Conservation (phyloP, 2,329 filamentous ascomycete species). For the Penicillium capsulatum region DNA sequence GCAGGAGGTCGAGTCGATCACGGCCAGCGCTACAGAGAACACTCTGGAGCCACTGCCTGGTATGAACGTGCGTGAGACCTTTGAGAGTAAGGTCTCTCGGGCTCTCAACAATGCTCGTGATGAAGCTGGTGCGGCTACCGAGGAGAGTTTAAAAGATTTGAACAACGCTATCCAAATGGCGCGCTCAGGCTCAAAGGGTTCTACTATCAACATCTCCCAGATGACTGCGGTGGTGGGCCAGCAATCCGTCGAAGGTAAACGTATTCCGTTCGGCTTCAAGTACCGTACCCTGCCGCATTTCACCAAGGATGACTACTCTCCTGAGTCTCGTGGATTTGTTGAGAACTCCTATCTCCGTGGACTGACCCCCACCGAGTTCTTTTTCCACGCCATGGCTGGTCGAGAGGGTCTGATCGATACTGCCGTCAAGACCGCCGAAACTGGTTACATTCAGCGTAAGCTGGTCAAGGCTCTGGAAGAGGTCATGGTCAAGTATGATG, state of each 20-base stretch:
- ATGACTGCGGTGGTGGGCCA: conserved; percentile 98
- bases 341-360: conserved; percentile 98
- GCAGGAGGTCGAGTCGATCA: conserved; percentile 70
- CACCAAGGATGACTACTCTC: conserved; percentile 98
- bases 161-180: conserved; percentile 99
- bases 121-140: conserved; percentile 86
- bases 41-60: conserved; percentile 87
- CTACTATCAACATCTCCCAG: conserved; percentile 98
- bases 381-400: conserved; percentile 99
- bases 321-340: conserved; percentile 93
- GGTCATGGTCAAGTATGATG: conserved; percentile 95
- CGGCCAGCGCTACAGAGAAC: conserved; percentile 75
- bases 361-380: conserved; percentile 92
- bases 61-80: conserved; percentile 98
- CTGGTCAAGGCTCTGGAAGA: conserved; percentile 97
- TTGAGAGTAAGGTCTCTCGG: conserved; percentile 94
- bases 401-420: conserved; percentile 99
- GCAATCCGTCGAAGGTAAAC: conserved; percentile 96
- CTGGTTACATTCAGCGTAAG: conserved; percentile 97
- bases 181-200: conserved; percentile 94
- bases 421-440: conserved; percentile 98
- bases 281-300: conserved; percentile 96
- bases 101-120: conserved; percentile 94
- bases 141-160: conserved; percentile 86
- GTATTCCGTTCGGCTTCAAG: conserved; percentile 98